These are phyloP conservation scores for Microcos paniculata DNA, from an alignment of 345 rosid genomes.

Conservation along the genomic window DNA sequence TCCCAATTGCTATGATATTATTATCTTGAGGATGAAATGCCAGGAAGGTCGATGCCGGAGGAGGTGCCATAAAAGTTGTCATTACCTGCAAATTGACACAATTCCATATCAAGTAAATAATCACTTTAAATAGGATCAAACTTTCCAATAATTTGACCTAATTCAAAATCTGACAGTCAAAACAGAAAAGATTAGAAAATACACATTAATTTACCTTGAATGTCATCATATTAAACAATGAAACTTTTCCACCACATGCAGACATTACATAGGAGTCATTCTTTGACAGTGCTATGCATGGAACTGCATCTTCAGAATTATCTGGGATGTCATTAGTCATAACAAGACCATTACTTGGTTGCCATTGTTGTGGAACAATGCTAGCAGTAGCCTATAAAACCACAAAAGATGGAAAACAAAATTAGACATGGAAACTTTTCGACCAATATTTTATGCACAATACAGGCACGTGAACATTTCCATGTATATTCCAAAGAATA, in stretches of 20 bases:
- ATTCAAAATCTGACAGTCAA: not conserved
- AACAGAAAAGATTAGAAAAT: not conserved
- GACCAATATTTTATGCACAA: not conserved
- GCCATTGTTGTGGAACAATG: slow-evolving; percentile 31
- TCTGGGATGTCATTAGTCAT: slow-evolving; percentile 34
- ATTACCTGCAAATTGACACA: slow-evolving; percentile 40
- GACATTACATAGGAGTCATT: slow-evolving; percentile 65
- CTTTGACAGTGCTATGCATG: slow-evolving; percentile 57
- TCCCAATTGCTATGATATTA: slow-evolving; percentile 56
- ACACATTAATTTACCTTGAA: slow-evolving; percentile 37
- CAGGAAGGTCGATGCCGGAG: slow-evolving; percentile 55
- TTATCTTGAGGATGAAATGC: slow-evolving; percentile 62
- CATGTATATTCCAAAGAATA: not conserved
- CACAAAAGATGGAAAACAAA: not conserved
- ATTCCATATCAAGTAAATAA: not conserved
- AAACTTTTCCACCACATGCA: slow-evolving; percentile 56
- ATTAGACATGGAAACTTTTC: not conserved
- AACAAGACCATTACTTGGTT: slow-evolving; percentile 33
- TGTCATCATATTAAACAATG: slow-evolving; percentile 60
- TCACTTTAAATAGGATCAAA: not conserved
- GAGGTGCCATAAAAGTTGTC: slow-evolving; percentile 61
- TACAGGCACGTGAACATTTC: not conserved
- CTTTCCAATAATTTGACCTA: not conserved
- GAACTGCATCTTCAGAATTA: slow-evolving; percentile 39
- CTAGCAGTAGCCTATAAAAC: slow-evolving; percentile 27